Conservation (phyloP, 2,329 filamentous ascomycete genomes). For the Colletotrichum sp. region DNA sequence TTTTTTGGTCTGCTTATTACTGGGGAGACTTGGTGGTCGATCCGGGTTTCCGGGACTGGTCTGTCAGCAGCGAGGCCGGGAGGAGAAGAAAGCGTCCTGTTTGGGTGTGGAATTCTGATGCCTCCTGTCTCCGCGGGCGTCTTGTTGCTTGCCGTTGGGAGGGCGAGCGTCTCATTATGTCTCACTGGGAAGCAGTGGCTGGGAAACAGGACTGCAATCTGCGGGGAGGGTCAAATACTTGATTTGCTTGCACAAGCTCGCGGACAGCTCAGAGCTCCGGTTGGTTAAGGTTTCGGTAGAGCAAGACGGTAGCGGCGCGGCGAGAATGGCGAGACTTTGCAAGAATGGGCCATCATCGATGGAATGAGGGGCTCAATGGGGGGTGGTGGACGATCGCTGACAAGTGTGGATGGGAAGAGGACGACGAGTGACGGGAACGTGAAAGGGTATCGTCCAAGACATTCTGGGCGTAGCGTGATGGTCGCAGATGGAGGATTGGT, state of each 20-base stretch:
- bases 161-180: background rate
- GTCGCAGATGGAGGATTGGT: background rate
- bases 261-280: background rate
- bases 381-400: background rate
- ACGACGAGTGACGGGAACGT: background rate
- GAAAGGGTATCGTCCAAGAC: background rate
- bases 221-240: background rate
- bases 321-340: background rate
- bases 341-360: background rate
- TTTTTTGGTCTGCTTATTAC: background rate
- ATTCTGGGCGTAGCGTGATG: slow-evolving; percentile 6
- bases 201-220: background rate
- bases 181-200: background rate
- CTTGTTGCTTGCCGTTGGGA: background rate
- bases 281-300: background rate
- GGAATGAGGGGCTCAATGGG: background rate
- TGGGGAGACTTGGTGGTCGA: background rate
- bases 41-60: background rate
- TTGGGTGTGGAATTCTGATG: background rate
- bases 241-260: background rate
- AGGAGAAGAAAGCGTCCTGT: background rate
- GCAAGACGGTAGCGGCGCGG: slow-evolving; percentile 1
- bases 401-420: background rate
- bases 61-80: background rate
- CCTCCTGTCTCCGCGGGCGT: background rate